A percentile compares a stretch with the other conserved stretches of the same genome.
Evolutionary conservation across 2,329 filamentous ascomycete genomes (phyloP).

Genomic region (Alternaria brassicae): DNA sequence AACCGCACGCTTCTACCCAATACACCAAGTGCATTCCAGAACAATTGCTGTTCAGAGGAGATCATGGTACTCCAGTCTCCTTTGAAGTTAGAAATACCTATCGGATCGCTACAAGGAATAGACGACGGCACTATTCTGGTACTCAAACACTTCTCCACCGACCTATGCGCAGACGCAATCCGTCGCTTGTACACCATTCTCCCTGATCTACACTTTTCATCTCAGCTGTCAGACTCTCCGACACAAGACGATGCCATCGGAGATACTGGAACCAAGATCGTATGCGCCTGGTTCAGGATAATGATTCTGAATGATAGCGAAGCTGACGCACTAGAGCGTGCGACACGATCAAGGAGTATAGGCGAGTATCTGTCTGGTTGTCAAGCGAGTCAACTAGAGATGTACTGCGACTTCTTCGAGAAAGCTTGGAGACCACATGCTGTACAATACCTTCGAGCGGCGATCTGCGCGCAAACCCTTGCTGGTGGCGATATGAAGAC

Average conservation of each 20-base stretch:
- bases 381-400: slow-evolving; percentile 36
- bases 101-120: slow-evolving; percentile 26
- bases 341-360: slow-evolving; percentile 33
- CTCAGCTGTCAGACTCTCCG: not conserved
- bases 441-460: slow-evolving; percentile 37
- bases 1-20: slow-evolving; percentile 25
- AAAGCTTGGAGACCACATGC: slow-evolving; percentile 41
- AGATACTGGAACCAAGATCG: slow-evolving; percentile 34
- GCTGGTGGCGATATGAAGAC: slow-evolving; percentile 37
- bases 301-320: slow-evolving; percentile 43
- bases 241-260: not conserved
- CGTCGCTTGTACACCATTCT: slow-evolving; percentile 35
- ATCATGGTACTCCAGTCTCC: slow-evolving; percentile 37
- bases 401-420: slow-evolving; percentile 41
- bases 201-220: slow-evolving; percentile 24
- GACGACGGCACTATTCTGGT: slow-evolving; percentile 38
- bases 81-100: slow-evolving; percentile 30
- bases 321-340: slow-evolving; percentile 29
- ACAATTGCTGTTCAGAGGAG: not conserved
- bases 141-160: slow-evolving; percentile 37
- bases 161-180: slow-evolving; percentile 32
- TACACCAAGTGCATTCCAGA: slow-evolving; percentile 15
- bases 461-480: slow-evolving; percentile 37
- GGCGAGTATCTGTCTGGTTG: slow-evolving; percentile 32
- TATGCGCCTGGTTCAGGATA: slow-evolving; percentile 40